Conservation (phyloP, 2,329 filamentous ascomycete genomes). For the Penicillium fuscoglaucum region DNA sequence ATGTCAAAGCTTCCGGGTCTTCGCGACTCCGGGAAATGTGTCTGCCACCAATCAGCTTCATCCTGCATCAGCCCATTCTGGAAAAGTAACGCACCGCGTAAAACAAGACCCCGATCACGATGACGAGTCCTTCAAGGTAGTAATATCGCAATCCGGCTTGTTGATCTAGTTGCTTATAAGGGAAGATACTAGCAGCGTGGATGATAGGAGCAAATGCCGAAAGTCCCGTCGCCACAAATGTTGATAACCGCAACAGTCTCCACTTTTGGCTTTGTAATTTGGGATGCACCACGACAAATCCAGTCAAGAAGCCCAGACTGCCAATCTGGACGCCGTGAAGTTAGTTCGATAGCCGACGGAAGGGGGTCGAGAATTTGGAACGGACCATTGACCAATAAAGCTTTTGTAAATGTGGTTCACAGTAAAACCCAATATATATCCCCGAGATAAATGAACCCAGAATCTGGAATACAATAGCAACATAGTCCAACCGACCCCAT, state of each 20-base stretch:
- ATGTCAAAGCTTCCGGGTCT: constrained; percentile 38
- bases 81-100: constrained; percentile 34
- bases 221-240: constrained; percentile 34
- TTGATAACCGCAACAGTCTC: constrained; percentile 29
- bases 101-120: constrained; percentile 19
- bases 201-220: constrained; percentile 38
- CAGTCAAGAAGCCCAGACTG: constrained; percentile 30
- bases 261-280: constrained; percentile 32
- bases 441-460: constrained; percentile 39
- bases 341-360: not conserved
- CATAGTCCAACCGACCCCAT: constrained; percentile 35
- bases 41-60: constrained; percentile 8
- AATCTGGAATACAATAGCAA: constrained; percentile 37
- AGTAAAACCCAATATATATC: constrained; percentile 40
- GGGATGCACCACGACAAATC: constrained; percentile 38
- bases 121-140: constrained; percentile 28
- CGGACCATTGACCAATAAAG: constrained; percentile 41
- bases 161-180: constrained; percentile 25
- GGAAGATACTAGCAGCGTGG: constrained; percentile 28
- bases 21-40: constrained; percentile 25
- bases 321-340: constrained; percentile 25
- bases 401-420: constrained; percentile 28
- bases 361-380: not conserved
- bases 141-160: constrained; percentile 34
- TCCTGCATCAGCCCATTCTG: not conserved